phyloP scores from a whole-genome alignment of 768 basidiomycete genomes.

The Infundibulicybe gibba region DNA sequence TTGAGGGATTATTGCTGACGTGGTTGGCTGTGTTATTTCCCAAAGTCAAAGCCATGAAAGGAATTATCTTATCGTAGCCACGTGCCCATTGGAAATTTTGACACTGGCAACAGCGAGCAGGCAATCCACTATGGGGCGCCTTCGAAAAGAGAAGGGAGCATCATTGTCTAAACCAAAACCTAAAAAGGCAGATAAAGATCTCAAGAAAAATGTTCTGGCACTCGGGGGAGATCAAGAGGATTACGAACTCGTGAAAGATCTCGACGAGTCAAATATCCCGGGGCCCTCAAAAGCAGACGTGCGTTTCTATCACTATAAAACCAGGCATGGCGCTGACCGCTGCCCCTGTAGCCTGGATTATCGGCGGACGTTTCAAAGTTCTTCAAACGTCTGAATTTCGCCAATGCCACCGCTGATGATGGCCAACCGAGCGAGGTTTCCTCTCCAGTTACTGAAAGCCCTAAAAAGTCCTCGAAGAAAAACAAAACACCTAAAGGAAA shows the following conservation, averaged over 20 bases:
- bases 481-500: not conserved
- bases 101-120: too few species aligned
- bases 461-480: constrained; percentile 8
- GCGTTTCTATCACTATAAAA: constrained; percentile 4
- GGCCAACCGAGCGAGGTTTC: constrained; percentile 3
- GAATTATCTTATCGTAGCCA: too few species aligned
- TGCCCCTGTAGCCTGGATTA: constrained; percentile 31
- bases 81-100: too few species aligned
- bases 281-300: constrained; percentile 29
- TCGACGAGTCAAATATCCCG: constrained; percentile 25
- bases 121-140: constrained; percentile 24
- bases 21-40: too few species aligned
- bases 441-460: constrained; percentile 2
- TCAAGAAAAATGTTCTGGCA: constrained; percentile 31
- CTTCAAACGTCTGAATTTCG: constrained; percentile 35
- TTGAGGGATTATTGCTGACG: too few species aligned
- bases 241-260: constrained; percentile 37
- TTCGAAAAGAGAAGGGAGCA: constrained; percentile 18
- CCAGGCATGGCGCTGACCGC: not conserved
- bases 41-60: too few species aligned
- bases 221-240: constrained; percentile 48
- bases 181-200: constrained; percentile 10
- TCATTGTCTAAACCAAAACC: constrained; percentile 4
- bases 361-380: constrained; percentile 44
- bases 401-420: constrained; percentile 8